Percentiles rank a stretch among this genome's conserved stretches.
These are phyloP conservation scores for Myriosclerotinia curreyana DNA, from an alignment of 2,329 filamentous ascomycete species.

Conservation along the genomic window DNA sequence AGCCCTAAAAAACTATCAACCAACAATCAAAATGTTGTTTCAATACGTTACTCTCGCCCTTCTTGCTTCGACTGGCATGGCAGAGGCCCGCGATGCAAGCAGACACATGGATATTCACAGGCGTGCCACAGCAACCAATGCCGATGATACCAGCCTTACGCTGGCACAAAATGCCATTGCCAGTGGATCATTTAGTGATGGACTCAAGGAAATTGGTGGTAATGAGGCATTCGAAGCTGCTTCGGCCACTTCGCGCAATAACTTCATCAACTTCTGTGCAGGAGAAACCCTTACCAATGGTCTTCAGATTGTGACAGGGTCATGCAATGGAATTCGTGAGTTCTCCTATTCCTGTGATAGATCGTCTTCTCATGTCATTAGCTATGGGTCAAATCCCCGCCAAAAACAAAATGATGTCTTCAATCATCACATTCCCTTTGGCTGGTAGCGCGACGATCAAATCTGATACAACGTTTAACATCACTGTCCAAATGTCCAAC, in stretches of 20 bases:
- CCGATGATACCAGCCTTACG: constrained; percentile 16
- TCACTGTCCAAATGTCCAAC: constrained; percentile 40
- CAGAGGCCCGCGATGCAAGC: constrained; percentile 12
- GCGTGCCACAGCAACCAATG: constrained; percentile 4
- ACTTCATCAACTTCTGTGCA: constrained; percentile 37
- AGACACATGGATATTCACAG: constrained; percentile 17
- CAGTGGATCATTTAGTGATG: constrained; percentile 30
- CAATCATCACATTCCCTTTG: constrained; percentile 34
- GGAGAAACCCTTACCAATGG: constrained; percentile 54
- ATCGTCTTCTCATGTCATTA: constrained; percentile 19
- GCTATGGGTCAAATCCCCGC: constrained; percentile 40
- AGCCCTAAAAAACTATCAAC: neutral
- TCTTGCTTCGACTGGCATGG: constrained; percentile 24
- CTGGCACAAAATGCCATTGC: constrained; percentile 25
- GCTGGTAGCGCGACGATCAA: constrained; percentile 29
- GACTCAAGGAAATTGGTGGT: constrained; percentile 26
- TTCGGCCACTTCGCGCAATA: constrained; percentile 33
- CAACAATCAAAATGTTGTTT: constrained; percentile 23
- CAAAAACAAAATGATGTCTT: constrained; percentile 37
- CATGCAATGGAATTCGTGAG: constrained; percentile 51
- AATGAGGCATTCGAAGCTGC: constrained; percentile 26
- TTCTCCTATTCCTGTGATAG: neutral
- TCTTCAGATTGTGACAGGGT: constrained; percentile 53
- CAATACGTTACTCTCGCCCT: constrained; percentile 22
- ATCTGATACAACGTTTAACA: constrained; percentile 36